phyloP scores from a whole-genome alignment of 768 basidiomycete species.

The Termitomyces sp. region DNA sequence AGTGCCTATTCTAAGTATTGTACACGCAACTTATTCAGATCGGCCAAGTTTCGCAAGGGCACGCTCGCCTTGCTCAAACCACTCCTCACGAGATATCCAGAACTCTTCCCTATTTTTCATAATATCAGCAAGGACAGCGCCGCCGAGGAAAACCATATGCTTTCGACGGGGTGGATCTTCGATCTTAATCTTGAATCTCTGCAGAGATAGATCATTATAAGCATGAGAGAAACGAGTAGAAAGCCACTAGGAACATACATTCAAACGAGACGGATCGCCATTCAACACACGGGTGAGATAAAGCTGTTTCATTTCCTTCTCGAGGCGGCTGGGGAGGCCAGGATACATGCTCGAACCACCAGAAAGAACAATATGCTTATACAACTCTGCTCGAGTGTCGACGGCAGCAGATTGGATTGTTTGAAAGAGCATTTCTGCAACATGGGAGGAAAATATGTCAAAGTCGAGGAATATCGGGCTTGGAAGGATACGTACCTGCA shows the following conservation, averaged over 20 bases:
- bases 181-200: constrained; percentile 99
- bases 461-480: background rate
- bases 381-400: constrained; percentile 86
- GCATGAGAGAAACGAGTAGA: background rate
- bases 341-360: constrained; percentile 99
- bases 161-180: constrained; percentile 98
- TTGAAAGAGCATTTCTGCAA: constrained; percentile 89
- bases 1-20: background rate
- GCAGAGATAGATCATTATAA: constrained; percentile 5
- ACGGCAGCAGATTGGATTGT: constrained; percentile 91
- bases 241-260: constrained; percentile 50
- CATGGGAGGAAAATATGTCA: background rate
- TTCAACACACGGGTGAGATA: constrained; percentile 87
- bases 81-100: constrained; percentile 93
- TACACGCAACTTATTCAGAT: constrained; percentile 32
- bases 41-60: constrained; percentile 86
- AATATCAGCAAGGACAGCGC: constrained; percentile 97
- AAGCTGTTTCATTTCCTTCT: constrained; percentile 99
- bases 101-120: constrained; percentile 95
- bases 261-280: constrained; percentile 79
- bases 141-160: constrained; percentile 99
- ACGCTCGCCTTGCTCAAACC: constrained; percentile 85
- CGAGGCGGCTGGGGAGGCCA: constrained; percentile 91
- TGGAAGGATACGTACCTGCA: constrained; percentile 55
- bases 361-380: constrained; percentile 97